Percentiles rank a stretch among this genome's conserved stretches.
Conservation (phyloP, 2,329 filamentous ascomycete genomes). For the Cercospora citrullina region DNA sequence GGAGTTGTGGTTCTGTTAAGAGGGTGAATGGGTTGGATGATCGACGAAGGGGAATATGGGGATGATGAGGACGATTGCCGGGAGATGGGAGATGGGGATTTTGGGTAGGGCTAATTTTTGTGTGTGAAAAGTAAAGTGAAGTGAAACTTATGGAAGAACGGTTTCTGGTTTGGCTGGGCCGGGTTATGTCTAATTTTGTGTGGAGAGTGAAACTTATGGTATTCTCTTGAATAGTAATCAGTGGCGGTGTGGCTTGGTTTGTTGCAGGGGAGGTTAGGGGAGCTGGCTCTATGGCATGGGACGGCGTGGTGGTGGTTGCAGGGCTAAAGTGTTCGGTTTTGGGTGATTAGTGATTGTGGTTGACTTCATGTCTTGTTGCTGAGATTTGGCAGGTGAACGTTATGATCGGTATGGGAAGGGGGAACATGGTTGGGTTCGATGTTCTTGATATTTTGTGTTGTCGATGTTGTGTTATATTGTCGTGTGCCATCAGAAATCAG, state of each 20-base stretch:
- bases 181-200: too few relatives aligned
- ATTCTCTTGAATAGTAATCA: not conserved
- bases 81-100: not conserved
- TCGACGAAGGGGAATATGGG: not conserved
- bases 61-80: not conserved
- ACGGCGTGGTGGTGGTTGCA: not conserved
- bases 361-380: not conserved
- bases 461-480: not conserved
- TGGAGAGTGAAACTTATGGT: not conserved
- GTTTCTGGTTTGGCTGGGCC: too few relatives aligned
- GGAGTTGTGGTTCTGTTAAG: not conserved
- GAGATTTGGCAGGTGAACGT: not conserved
- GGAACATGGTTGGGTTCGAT: too few relatives aligned
- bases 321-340: not conserved
- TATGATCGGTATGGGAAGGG: not conserved
- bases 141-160: not conserved
- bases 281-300: not conserved
- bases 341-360: too few relatives aligned
- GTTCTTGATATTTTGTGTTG: not conserved
- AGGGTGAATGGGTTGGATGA: not conserved
- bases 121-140: not conserved
- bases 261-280: not conserved
- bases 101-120: not conserved
- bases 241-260: not conserved
- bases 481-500: too few relatives aligned